These are phyloP conservation scores for Hypoxylon intermedium DNA, from an alignment of 495 filamentous ascomycete genomes.

Conservation along the genomic window DNA sequence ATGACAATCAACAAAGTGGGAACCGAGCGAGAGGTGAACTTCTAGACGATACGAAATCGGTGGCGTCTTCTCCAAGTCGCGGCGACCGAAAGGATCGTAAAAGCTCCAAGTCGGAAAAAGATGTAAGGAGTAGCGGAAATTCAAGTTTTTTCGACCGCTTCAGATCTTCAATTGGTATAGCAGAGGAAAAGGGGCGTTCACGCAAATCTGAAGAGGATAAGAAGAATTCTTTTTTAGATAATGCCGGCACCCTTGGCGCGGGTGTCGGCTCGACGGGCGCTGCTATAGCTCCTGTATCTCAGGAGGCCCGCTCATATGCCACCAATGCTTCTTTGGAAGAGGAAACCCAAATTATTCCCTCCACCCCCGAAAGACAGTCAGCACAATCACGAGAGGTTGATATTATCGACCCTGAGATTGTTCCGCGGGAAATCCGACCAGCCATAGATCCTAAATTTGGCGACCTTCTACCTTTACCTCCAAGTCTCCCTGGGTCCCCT, in stretches of 20 bases:
- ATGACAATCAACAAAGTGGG: slow-evolving; percentile 43
- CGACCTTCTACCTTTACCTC: slow-evolving; percentile 62
- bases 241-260: slow-evolving; percentile 66
- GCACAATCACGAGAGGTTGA: slow-evolving; percentile 45
- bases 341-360: slow-evolving; percentile 20
- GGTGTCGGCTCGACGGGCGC: slow-evolving; percentile 62
- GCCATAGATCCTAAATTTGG: slow-evolving; percentile 64
- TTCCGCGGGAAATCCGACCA: slow-evolving; percentile 57
- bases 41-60: slow-evolving; percentile 50
- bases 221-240: slow-evolving; percentile 68
- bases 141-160: slow-evolving; percentile 48
- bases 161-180: slow-evolving; percentile 43
- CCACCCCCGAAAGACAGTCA: slow-evolving; percentile 25
- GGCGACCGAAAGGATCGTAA: slow-evolving; percentile 35
- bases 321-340: slow-evolving; percentile 44
- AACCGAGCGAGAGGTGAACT: slow-evolving; percentile 31
- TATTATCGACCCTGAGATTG: slow-evolving; percentile 59
- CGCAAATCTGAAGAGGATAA: slow-evolving; percentile 42
- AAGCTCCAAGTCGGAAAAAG: slow-evolving; percentile 41
- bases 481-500: slow-evolving; percentile 58
- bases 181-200: slow-evolving; percentile 35
- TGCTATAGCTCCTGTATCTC: slow-evolving; percentile 51
- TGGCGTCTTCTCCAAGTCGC: slow-evolving; percentile 45
- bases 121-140: slow-evolving; percentile 37
- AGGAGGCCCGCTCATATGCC: slow-evolving; percentile 53